Percentiles rank a stretch among this genome's conserved stretches.
Conservation (phyloP, 164 flowering plant genomes). For the Dillenia turbinata region DNA sequence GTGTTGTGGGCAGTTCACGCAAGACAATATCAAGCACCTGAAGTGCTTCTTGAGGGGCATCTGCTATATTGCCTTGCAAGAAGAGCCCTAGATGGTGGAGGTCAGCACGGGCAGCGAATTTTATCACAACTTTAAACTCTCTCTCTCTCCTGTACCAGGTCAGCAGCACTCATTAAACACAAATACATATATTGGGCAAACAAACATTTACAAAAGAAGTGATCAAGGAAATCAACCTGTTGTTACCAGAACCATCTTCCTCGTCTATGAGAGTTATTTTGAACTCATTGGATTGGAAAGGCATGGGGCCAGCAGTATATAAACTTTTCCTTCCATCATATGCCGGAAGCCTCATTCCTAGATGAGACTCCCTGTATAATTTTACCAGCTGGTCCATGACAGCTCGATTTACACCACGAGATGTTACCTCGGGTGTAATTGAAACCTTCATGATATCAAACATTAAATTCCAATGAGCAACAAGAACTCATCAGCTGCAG, state of each 20-base stretch:
- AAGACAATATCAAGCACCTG: constrained; percentile 96
- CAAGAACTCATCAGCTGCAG: neutral
- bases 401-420: constrained; percentile 32
- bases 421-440: constrained; percentile 45
- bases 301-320: constrained; percentile 47
- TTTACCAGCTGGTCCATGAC: constrained; percentile 27
- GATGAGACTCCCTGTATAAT: constrained; percentile 18
- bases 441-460: constrained; percentile 32
- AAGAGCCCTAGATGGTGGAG: constrained; percentile 37
- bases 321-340: constrained; percentile 58
- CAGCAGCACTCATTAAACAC: neutral
- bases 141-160: constrained; percentile 31
- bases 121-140: constrained; percentile 43
- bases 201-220: neutral
- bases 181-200: neutral
- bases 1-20: constrained; percentile 76
- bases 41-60: constrained; percentile 58
- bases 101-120: constrained; percentile 40
- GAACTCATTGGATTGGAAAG: constrained; percentile 46
- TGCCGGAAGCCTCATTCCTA: constrained; percentile 32
- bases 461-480: neutral
- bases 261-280: constrained; percentile 22
- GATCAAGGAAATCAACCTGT: constrained; percentile 3
- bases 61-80: constrained; percentile 25
- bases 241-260: constrained; percentile 8